Evolutionary conservation across 2,329 filamentous ascomycete species (phyloP), one percentile per base, ranked within the genome.

Genomic region (Penicillium crustosum): DNA sequence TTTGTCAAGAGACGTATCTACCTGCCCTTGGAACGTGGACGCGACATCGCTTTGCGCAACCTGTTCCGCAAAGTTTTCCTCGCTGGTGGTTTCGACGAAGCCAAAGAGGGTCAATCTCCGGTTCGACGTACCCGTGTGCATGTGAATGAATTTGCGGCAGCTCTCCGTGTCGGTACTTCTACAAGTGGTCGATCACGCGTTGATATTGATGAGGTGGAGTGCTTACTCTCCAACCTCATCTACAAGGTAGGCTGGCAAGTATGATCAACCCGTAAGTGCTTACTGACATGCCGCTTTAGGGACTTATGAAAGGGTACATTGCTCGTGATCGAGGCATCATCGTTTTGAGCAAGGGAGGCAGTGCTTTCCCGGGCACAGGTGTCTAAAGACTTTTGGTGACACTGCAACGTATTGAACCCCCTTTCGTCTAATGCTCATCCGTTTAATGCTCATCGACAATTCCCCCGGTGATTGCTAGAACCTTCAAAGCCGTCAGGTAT

Each of bases 301-400:
- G 89, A 58, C 82, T 94, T 25, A 96, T 99, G 90, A 99, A 97
- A 77, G 94, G 95, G 41, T 99, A 99, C 76, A 99, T 99, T 66
- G 89, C 93, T 33, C 89, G 93, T 54, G 93, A 96, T 66, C 86
- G 90, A 66, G 89, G 89, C 35, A 93, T 93, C 65, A 89, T 99
- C 29, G 94, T 99, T 21, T 78, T 99, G 57, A 97, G 91, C 75
- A 97, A 97, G 76, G 89, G 85, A 58, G 91, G 90, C 47, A 69
- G 72, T 41, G 93, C 94, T 2, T 99, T 99, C 70, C 94, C 95
- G 0, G 93, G 93, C 25, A 97, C 95, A 25, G 90, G 90, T 33
- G 79, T 87, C 23, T 87, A 72, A 68, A n/a, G 8, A 21, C 2
- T 44, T 31, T 17, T 43, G 19, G 15, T 29, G 49, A 5, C 33